Percentiles rank a stretch among this genome's conserved stretches.
Evolutionary conservation across 2,329 filamentous ascomycete species (phyloP).

Genomic region (Clarireedia paspali): DNA sequence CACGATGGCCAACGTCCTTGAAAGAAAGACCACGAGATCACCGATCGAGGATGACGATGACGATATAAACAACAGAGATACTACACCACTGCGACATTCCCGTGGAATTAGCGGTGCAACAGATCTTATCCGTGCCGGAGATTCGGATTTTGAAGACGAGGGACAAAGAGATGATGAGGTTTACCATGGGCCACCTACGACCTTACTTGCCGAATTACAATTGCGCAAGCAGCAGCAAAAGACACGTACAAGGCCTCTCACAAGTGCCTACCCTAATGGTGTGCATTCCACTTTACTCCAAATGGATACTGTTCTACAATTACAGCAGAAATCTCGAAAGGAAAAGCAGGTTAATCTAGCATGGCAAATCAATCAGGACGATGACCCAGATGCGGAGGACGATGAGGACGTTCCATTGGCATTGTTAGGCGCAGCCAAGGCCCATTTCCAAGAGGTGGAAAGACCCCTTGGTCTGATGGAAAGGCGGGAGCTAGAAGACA

Average conservation of each 20-base stretch:
- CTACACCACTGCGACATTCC: conserved; percentile 15
- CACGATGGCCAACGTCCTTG: conserved; percentile 20
- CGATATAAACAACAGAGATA: conserved; percentile 18
- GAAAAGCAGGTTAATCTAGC: conserved; percentile 76
- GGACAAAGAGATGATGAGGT: conserved; percentile 36
- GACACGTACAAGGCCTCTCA: conserved; percentile 63
- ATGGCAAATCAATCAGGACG: conserved; percentile 66
- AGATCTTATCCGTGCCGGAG: conserved; percentile 11
- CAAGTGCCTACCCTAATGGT: conserved; percentile 59
- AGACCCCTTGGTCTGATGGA: conserved; percentile 70
- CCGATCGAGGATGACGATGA: conserved; percentile 23
- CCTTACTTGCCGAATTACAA: conserved; percentile 85
- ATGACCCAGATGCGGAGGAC: conserved; percentile 41
- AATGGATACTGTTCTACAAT: conserved; percentile 81
- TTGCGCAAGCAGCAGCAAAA: conserved; percentile 85
- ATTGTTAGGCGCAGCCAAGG: conserved; percentile 59
- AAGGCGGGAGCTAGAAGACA: conserved; percentile 79
- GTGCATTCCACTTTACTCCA: conserved; percentile 86
- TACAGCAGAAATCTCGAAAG: conserved; percentile 68
- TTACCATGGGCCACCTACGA: conserved; percentile 72
- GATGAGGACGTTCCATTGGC: conserved; percentile 88
- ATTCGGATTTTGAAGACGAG: conserved; percentile 37
- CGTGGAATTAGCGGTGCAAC: conserved; percentile 11
- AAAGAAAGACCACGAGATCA: conserved; percentile 12
- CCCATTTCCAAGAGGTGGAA: conserved; percentile 41